Base-by-base conservation (phyloP, 192 early-diverging fungal species). In the Spizellomyces punctatus region DNA sequence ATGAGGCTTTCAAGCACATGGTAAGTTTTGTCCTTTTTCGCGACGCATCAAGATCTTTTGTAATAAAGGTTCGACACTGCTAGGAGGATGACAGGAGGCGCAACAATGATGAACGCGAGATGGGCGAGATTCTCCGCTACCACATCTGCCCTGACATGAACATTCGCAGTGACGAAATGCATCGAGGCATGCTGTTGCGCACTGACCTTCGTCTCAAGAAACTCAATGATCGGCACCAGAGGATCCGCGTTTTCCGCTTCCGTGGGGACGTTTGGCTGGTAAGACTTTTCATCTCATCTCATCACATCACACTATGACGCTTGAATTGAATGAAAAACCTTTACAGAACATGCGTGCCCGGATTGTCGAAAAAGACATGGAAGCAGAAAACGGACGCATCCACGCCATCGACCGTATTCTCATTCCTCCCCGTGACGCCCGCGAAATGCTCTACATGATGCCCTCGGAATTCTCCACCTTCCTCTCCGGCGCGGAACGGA, bases 311-410 rank as follows among this genome's bases (percentile, higher is more conserved):
- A n/a, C 49, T 52, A 10, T 52, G 10, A 9, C 49, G 49, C 49
- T 61, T 36, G 27, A 36, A 36, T 3, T 36, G 3, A 36, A 36
- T 36, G 27, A 36, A 63, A 27, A 63, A 27, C 27, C 27, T 36
- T 36, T 44, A 58, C 64, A 76, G 67, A 80, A 80, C 70, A 74
- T 76, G 70, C 59, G 67, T 36, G 63, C 78, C 19, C 58, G 61
- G 5, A 59, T 79, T 36, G 63, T 59, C 50, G 56, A 60, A 10
- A 27, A 49, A 41, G 63, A 62, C 10, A 63, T 73, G 41, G 43
- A 80, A n/a, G 78, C 78, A 52, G 66, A 74, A 8, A 78, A 78
- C 66, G 78, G 78, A 9, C 19, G 7, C 10, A 76, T 80, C 64
- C 54, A 57, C 55, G 71, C 61, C 56, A 50, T 80, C 42, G 75